Evolutionary conservation across 768 basidiomycete genomes (phyloP), one percentile per base, ranked within the genome.

Genomic region (Tricholoma saponaceum): DNA sequence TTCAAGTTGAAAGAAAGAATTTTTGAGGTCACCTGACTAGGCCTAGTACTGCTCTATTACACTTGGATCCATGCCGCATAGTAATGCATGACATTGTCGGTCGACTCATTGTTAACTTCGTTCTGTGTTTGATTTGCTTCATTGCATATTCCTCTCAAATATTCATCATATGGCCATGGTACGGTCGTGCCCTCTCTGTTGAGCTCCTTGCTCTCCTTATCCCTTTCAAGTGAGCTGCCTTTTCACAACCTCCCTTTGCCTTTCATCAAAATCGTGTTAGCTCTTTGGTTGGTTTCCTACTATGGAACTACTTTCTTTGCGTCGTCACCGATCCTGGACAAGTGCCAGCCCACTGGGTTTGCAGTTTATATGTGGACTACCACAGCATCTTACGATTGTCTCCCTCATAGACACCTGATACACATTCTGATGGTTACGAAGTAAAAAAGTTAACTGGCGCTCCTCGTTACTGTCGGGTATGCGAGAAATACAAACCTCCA

Each of bases 101-200:
- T 26, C 74, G 80, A 51, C 72, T 93, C 57, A 74, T 86, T 64
- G 86, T 93, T 69, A 77, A 79, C 63, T 78, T 84, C 63, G 89
- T 90, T 58, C 78, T 89, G 52, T 77, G 76, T 63, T 80, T 93
- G 33, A 92, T 93, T 44, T 82, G 77, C 52, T 98, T 98, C 72
- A 94, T 98, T 61, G 83, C 91, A 2, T 92, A 92, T 70, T 88
- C 90, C 5, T 85, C 89, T 2, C 96, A 98, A 70, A 81, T 93
- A 64, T 95, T 90, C 73, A 79, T 98, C 58, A 85, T 97, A 69
- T 82, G 81, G 92, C 94, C 93, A 20, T 97, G 92, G 92, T 96
- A 95, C 66, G 92, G 93, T 39, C 72, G 80, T 35, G 86, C 73
- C 51, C 60, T 91, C 60, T 86, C 91, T 13, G 73, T 90, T 41